phyloP scores from a whole-genome alignment of 306 rosid species.

The Lablab purpureus region DNA sequence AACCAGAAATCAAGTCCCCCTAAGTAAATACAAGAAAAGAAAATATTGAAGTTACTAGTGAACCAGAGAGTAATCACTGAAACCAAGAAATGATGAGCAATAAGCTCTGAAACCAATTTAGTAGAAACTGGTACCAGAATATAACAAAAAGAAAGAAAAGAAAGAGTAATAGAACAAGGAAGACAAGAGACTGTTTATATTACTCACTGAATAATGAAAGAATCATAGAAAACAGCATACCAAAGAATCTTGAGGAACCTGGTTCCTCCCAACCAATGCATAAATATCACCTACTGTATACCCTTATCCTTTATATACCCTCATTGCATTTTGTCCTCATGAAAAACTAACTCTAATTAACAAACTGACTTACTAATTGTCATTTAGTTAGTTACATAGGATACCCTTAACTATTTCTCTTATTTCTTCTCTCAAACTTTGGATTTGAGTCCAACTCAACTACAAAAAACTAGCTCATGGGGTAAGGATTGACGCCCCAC shows the following conservation, averaged over 20 bases:
- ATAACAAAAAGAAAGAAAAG: background rate
- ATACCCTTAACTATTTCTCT: background rate
- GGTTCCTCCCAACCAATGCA: background rate
- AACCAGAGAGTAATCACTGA: conserved; percentile 18
- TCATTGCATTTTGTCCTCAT: background rate
- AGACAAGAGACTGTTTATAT: background rate
- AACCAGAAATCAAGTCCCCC: conserved; percentile 70
- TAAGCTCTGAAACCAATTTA: background rate
- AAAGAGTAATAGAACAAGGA: background rate
- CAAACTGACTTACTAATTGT: background rate
- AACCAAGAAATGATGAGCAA: conserved; percentile 32
- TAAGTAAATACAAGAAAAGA: conserved; percentile 50
- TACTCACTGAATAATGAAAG: background rate
- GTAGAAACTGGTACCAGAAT: background rate
- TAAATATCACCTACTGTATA: background rate
- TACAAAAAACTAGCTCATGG: no score
- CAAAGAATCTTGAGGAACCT: background rate
- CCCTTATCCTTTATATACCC: background rate
- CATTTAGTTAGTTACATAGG: background rate
- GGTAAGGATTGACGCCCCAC: no score
- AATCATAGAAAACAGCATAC: background rate
- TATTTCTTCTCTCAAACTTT: no score
- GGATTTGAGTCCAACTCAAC: no score
- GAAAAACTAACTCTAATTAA: background rate
- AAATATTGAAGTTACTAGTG: conserved; percentile 25